These are phyloP conservation scores for Xylariaceae sp. DNA, from an alignment of 2,329 filamentous ascomycete genomes.

Conservation along the genomic window DNA sequence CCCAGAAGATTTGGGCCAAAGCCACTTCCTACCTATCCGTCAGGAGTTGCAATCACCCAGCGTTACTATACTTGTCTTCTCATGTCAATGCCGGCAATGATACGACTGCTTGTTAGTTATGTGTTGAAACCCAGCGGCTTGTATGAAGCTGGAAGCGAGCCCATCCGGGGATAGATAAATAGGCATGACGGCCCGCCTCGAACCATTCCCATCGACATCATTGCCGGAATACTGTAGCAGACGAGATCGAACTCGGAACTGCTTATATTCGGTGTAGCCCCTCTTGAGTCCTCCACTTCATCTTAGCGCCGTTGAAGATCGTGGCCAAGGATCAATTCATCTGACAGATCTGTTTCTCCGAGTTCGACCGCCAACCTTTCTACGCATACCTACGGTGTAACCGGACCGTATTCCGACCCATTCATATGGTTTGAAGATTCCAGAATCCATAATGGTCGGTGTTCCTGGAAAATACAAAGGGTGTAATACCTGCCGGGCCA, in stretches of 20 bases:
- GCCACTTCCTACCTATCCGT: conserved; percentile 11
- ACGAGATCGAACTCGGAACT: conserved; percentile 1
- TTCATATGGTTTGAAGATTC: conserved; percentile 11
- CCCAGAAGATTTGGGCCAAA: conserved; percentile 1
- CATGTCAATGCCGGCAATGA: conserved; percentile 2
- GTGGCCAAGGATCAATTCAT: conserved; percentile 9
- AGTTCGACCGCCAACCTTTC: not conserved
- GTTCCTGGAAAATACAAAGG: conserved; percentile 67
- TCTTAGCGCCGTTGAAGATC: not conserved
- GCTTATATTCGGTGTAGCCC: conserved; percentile 16
- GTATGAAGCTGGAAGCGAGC: conserved; percentile 11
- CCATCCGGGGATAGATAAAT: conserved; percentile 8
- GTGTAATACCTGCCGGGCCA: conserved; percentile 62
- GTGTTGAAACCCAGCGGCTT: conserved; percentile 1
- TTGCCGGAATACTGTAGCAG: conserved; percentile 6
- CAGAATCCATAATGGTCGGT: conserved; percentile 54
- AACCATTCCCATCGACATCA: conserved; percentile 8
- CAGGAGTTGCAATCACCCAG: conserved; percentile 11
- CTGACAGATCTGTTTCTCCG: conserved; percentile 14
- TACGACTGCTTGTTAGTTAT: conserved; percentile 6
- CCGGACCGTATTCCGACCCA: not conserved
- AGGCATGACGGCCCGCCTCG: conserved; percentile 9
- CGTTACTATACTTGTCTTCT: conserved; percentile 24
- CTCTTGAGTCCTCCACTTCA: conserved; percentile 4
- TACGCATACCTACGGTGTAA: conserved; percentile 8